Base-by-base conservation (phyloP, 345 rosid genomes). In the Camelina sativa region DNA sequence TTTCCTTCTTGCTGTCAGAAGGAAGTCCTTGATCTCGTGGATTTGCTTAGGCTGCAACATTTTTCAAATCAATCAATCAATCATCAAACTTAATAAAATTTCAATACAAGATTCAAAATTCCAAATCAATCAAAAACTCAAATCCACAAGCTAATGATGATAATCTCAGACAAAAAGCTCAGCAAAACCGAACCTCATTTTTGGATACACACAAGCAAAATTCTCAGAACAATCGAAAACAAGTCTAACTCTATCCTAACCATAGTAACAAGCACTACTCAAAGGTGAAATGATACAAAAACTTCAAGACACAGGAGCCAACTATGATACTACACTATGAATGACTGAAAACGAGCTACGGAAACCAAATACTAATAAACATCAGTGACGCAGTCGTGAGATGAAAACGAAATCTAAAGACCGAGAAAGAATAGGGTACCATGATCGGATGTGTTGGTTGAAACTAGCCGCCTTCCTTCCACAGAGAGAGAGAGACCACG, bases 21-120 rank as follows among this genome's bases (percentile, higher is more conserved):
- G 98, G 83, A 94, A 94, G 80, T 91, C 98, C 84, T 90, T 91
- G 69, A 91, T 90, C 89, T 94, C 98, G 4, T 87, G 96, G 64
- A 91, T 91, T 83, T 91, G 95, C 86, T 91, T 89, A 23, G 98
- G 98, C 98, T 89, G 80, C 65, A 79, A 76, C 11, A 69, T 10
- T 2, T 22, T 37, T 6, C 55, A 28, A 28, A 28, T 4, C 30
- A 22, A 53, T 25, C 19, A 60, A 51, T 52, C 11, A 32, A 13
- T 41, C 34, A 57, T 28, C 63, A 20, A 7, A 64, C 11, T 38
- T 38, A 2, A 37, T 11, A 3, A 13, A 15, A 43, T 5, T 8
- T 48, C 20, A 52, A 30, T 53, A 20, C 71, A 51, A 20, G 15
- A 1, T 41, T 17, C 43, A 38, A 50, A 23, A 1, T 8, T 9